phyloP scores from a whole-genome alignment of 1,284 basidiomycete species.

The Ganoderma sp. region DNA sequence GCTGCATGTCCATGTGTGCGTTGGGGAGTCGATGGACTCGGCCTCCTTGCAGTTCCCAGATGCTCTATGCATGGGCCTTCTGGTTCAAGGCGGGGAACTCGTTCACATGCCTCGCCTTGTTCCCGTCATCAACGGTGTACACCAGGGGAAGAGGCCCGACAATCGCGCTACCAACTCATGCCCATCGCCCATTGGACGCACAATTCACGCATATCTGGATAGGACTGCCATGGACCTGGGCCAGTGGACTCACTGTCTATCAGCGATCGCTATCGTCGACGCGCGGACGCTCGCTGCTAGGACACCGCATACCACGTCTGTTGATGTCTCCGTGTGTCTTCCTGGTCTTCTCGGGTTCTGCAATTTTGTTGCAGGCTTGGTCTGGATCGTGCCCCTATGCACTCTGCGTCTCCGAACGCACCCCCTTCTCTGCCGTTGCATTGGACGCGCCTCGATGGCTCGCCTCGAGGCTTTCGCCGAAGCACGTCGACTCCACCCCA shows the following conservation, averaged over 20 bases:
- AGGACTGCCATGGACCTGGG: background rate
- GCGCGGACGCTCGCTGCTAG: background rate
- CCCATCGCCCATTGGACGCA: background rate
- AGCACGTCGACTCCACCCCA: slow-evolving; percentile 6
- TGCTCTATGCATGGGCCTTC: background rate
- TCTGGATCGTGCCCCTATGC: background rate
- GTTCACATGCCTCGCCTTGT: background rate
- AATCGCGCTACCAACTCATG: background rate
- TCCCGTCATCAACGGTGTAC: background rate
- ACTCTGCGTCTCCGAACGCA: background rate
- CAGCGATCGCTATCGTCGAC: background rate
- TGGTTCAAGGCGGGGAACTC: background rate
- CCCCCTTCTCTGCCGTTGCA: background rate
- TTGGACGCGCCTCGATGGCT: background rate
- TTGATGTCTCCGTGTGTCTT: slow-evolving; percentile 2
- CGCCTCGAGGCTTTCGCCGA: background rate
- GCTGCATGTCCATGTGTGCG: background rate
- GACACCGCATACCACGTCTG: background rate
- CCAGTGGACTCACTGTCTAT: background rate
- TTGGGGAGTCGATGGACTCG: no score
- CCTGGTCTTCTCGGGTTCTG: background rate
- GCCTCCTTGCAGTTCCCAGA: background rate
- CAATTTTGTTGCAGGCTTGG: background rate
- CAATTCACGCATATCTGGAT: background rate
- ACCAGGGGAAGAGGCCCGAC: no score